Evolutionary conservation across 2,329 filamentous ascomycete species (phyloP).

Genomic region (Microcyclospora tardicrescens): DNA sequence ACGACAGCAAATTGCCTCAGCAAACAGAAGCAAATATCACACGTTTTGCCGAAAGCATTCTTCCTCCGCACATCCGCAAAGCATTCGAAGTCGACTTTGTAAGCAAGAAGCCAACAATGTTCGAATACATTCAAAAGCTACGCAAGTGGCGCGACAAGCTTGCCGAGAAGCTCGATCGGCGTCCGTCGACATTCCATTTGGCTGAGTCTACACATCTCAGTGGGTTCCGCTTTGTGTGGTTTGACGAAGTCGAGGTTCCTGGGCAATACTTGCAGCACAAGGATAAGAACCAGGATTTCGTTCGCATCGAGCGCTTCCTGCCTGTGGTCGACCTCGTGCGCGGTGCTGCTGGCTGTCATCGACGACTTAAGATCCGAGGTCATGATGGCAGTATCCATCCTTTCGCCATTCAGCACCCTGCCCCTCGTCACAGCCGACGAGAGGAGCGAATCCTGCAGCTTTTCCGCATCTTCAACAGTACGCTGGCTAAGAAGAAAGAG

Average conservation of each 20-base stretch:
- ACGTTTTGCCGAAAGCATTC: constrained; percentile 87
- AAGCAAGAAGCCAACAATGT: constrained; percentile 87
- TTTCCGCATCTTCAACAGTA: constrained; percentile 94
- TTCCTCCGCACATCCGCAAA: constrained; percentile 87
- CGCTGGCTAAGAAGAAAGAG: constrained; percentile 84
- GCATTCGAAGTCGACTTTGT: constrained; percentile 98
- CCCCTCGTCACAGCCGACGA: constrained; percentile 77
- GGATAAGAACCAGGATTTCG: constrained; percentile 98
- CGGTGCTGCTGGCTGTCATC: constrained; percentile 79
- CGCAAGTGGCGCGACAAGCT: constrained; percentile 95
- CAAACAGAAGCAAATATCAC: constrained; percentile 95
- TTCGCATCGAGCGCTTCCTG: constrained; percentile 92
- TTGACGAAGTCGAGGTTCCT: constrained; percentile 95
- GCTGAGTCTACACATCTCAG: constrained; percentile 82
- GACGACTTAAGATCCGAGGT: constrained; percentile 86
- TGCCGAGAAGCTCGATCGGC: constrained; percentile 88
- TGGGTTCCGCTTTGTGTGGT: constrained; percentile 95
- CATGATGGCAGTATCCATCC: constrained; percentile 96
- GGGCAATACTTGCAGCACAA: constrained; percentile 95
- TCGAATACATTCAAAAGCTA: constrained; percentile 94
- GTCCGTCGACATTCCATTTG: constrained; percentile 58
- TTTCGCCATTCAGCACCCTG: constrained; percentile 93
- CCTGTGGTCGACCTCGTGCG: constrained; percentile 89
- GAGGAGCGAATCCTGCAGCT: constrained; percentile 93
- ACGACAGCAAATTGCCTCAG: constrained; percentile 76